Percentiles rank a stretch among this genome's conserved stretches.
These are phyloP conservation scores for Nannizziopsis barbatae DNA, from an alignment of 2,329 filamentous ascomycete species.

Conservation along the genomic window DNA sequence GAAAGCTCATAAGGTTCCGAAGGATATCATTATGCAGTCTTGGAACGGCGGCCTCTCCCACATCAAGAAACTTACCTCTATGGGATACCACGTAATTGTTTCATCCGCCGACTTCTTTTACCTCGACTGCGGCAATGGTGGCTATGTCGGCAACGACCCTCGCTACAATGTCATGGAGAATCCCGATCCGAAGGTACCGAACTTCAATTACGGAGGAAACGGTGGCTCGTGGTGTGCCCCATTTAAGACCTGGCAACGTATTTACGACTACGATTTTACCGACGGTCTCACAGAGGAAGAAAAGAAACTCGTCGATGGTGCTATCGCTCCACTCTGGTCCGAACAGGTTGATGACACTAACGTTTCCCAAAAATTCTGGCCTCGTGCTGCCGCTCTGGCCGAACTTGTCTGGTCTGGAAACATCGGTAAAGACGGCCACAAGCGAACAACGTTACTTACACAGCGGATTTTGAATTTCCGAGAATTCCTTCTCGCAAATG, in stretches of 20 bases:
- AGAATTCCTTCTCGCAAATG: slow-evolving; percentile 48
- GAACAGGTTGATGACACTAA: slow-evolving; percentile 46
- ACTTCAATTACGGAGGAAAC: slow-evolving; percentile 45
- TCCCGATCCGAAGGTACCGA: slow-evolving; percentile 36
- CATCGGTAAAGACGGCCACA: slow-evolving; percentile 38
- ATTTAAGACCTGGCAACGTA: slow-evolving; percentile 51
- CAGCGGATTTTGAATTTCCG: slow-evolving; percentile 49
- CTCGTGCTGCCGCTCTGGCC: slow-evolving; percentile 45
- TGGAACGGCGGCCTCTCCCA: slow-evolving; percentile 46
- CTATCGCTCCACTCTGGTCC: slow-evolving; percentile 42
- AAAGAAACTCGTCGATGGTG: slow-evolving; percentile 42
- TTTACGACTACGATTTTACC: slow-evolving; percentile 50
- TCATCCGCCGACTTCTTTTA: slow-evolving; percentile 47
- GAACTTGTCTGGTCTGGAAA: slow-evolving; percentile 49
- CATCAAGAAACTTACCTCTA: slow-evolving; percentile 41
- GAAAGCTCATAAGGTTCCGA: slow-evolving; percentile 39
- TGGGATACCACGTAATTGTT: slow-evolving; percentile 47
- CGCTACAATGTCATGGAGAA: slow-evolving; percentile 47
- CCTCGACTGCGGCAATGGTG: slow-evolving; percentile 46
- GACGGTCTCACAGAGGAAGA: slow-evolving; percentile 38
- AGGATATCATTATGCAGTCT: slow-evolving; percentile 43
- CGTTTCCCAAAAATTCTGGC: slow-evolving; percentile 45
- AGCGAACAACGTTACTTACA: slow-evolving; percentile 44
- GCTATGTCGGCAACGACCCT: slow-evolving; percentile 45
- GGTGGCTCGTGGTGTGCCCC: slow-evolving; percentile 50